Conservation (phyloP, 305 asterid species). For the Fraxinus sp. region DNA sequence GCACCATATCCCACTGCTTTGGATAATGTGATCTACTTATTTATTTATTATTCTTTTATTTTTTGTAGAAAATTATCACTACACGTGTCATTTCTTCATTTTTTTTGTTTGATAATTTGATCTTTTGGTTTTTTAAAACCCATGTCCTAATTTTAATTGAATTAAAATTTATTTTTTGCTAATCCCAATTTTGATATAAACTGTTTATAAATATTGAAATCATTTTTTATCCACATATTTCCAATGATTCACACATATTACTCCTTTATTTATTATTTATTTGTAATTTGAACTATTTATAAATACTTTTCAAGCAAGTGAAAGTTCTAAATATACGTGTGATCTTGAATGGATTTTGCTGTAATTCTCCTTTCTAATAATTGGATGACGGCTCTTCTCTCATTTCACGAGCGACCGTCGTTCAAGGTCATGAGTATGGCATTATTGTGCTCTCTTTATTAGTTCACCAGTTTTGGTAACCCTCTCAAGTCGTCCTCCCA, state of each 20-base stretch:
- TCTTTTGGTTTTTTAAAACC: background rate
- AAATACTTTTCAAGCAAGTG: background rate
- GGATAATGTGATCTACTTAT: slow-evolving; percentile 53
- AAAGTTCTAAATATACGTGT: too few relatives aligned
- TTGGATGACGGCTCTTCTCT: background rate
- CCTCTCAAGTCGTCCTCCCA: background rate
- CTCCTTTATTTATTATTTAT: too few relatives aligned
- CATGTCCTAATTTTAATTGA: background rate
- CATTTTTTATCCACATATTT: background rate
- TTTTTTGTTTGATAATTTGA: background rate
- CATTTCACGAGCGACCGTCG: background rate
- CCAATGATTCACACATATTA: background rate
- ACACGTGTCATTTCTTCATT: background rate
- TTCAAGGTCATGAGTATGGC: background rate
- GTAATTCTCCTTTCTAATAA: background rate
- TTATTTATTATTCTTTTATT: background rate
- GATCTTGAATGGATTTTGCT: background rate
- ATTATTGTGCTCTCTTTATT: background rate
- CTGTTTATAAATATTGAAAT: too few relatives aligned
- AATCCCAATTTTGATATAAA: background rate
- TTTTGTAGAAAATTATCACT: background rate
- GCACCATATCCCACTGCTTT: slow-evolving; percentile 57
- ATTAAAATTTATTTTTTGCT: too few relatives aligned
- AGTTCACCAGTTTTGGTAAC: background rate
- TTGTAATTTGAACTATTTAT: too few relatives aligned